Percentiles rank a stretch among this genome's conserved stretches.
Evolutionary conservation across 1,284 basidiomycete genomes (phyloP).

Genomic region (Fomitopsis palustris): DNA sequence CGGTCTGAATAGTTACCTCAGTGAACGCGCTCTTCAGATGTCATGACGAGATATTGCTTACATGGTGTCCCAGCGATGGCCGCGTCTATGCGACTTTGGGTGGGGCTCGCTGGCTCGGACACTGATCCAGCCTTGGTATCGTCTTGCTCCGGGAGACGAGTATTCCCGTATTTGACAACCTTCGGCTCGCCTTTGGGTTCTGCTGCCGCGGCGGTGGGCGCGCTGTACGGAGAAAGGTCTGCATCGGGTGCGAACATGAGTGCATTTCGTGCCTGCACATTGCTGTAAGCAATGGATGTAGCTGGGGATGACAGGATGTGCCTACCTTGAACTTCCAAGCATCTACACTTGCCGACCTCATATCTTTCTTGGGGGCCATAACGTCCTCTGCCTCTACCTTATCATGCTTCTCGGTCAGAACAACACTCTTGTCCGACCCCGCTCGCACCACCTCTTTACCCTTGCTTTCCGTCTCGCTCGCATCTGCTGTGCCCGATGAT

Average conservation of each 20-base stretch:
- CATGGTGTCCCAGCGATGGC: constrained; percentile 84
- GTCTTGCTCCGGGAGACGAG: constrained; percentile 71
- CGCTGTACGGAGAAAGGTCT: constrained; percentile 76
- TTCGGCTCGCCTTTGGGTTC: constrained; percentile 52
- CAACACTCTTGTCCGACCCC: constrained; percentile 16
- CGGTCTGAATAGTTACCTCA: constrained; percentile 41
- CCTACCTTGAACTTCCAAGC: constrained; percentile 87
- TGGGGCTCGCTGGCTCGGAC: constrained; percentile 79
- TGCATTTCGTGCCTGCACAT: constrained; percentile 75
- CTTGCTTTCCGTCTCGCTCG: constrained; percentile 19
- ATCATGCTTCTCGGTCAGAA: constrained; percentile 28
- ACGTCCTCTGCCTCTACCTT: constrained; percentile 42
- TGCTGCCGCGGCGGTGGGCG: constrained; percentile 26
- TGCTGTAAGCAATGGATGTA: not conserved
- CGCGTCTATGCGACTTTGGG: constrained; percentile 82
- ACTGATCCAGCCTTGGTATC: constrained; percentile 38
- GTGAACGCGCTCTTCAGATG: constrained; percentile 8
- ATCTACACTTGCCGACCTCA: constrained; percentile 65
- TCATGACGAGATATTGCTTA: constrained; percentile 31
- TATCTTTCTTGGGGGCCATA: constrained; percentile 75
- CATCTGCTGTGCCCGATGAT: constrained; percentile 20
- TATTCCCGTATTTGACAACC: constrained; percentile 74
- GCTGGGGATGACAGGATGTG: not conserved
- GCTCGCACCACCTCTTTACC: constrained; percentile 22
- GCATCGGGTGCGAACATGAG: constrained; percentile 93